A percentile compares a stretch with the other conserved stretches of the same genome.
phyloP scores from a whole-genome alignment of 1,284 basidiomycete genomes.

The Naganishia sp. region DNA sequence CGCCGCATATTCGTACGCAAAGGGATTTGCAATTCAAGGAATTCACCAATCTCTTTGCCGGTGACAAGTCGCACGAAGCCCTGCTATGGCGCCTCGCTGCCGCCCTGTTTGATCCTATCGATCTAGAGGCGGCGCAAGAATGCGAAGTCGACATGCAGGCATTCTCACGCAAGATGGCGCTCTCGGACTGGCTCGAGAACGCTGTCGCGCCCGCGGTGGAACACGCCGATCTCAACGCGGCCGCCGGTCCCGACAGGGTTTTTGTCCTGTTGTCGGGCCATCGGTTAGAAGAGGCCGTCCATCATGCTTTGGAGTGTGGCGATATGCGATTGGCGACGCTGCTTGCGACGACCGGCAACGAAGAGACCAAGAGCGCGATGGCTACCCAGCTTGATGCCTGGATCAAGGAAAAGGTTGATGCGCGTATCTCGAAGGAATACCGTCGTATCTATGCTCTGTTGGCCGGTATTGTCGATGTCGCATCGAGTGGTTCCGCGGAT shows the following conservation, averaged over 20 bases:
- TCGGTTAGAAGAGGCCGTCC: conserved; percentile 79
- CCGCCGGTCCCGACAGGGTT: conserved; percentile 60
- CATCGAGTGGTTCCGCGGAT: conserved; percentile 59
- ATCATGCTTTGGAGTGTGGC: conserved; percentile 71
- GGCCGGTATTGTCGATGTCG: conserved; percentile 71
- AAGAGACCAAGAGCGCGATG: conserved; percentile 73
- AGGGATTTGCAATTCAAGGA: conserved; percentile 72
- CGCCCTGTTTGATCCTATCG: conserved; percentile 77
- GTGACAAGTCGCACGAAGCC: conserved; percentile 74
- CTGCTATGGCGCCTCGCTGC: conserved; percentile 81
- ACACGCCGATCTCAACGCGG: conserved; percentile 64
- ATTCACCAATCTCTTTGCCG: conserved; percentile 72
- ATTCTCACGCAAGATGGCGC: conserved; percentile 74
- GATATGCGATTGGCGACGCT: conserved; percentile 87
- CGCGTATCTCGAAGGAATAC: conserved; percentile 68
- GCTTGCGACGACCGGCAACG: conserved; percentile 78
- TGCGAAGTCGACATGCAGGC: conserved; percentile 46
- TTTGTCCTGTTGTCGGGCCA: conserved; percentile 85
- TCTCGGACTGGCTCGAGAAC: conserved; percentile 83
- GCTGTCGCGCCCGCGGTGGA: conserved; percentile 75
- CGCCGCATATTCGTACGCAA: conserved; percentile 64
- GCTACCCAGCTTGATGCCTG: conserved; percentile 78
- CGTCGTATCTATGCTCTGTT: conserved; percentile 83
- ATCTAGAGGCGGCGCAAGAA: conserved; percentile 69
- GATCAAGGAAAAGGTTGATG: conserved; percentile 74